Evolutionary conservation across 164 flowering plant genomes (phyloP).

Genomic region (Vitis amurensis): DNA sequence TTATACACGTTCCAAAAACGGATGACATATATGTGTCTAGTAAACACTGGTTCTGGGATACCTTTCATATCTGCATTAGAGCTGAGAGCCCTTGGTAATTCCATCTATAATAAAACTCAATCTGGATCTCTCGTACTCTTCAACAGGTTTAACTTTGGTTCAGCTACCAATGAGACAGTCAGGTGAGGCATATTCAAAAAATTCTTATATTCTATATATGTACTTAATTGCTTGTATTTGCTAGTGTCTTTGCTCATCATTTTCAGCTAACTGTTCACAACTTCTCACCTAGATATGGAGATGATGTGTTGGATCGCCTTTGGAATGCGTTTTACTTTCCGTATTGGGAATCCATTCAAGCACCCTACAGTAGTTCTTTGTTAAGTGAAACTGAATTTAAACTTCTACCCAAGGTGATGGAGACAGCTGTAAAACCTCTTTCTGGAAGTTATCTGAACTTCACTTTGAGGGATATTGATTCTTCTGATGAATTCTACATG

Average conservation of each 20-base stretch:
- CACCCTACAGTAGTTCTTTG: no score
- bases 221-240: no score
- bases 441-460: slow-evolving; percentile 7
- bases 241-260: no score
- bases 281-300: slow-evolving; percentile 19
- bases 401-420: slow-evolving; percentile 23
- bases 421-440: slow-evolving; percentile 19
- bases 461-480: neutral
- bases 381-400: neutral
- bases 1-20: neutral
- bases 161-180: no score
- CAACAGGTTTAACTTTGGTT: no score
- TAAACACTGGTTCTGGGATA: slow-evolving; percentile 2
- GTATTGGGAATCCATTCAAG: neutral
- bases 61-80: no score
- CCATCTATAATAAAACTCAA: no score
- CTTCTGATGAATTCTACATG: neutral
- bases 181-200: no score
- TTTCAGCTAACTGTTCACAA: no score
- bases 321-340: slow-evolving; percentile 11
- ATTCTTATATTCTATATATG: no score
- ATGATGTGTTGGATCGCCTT: slow-evolving; percentile 32
- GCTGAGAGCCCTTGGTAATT: no score
- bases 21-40: slow-evolving; percentile 12
- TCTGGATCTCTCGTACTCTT: no score